Evolutionary conservation across 306 rosid species (phyloP).

Genomic region (Oxytropis ochrocephala): DNA sequence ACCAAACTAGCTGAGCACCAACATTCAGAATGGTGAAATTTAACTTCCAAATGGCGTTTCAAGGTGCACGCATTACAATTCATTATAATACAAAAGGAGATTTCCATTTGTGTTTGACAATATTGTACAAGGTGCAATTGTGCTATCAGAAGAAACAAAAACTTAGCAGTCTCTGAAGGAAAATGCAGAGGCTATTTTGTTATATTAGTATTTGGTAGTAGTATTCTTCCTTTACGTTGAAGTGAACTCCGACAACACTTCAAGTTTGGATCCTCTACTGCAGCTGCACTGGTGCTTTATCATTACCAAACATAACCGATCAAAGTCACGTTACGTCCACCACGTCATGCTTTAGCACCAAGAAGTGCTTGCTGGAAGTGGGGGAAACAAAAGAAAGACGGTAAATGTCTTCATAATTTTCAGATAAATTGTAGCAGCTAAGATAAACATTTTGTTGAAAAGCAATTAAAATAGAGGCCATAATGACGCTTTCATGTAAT

Average conservation of each 20-base stretch:
- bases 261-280: background rate
- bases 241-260: background rate
- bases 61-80: background rate
- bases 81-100: background rate
- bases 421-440: background rate
- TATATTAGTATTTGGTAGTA: background rate
- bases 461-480: background rate
- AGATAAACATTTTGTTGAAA: background rate
- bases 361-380: slow-evolving; percentile 30
- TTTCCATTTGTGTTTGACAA: slow-evolving; percentile 9
- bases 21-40: no score
- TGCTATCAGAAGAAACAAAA: slow-evolving; percentile 11
- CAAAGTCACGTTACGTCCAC: background rate
- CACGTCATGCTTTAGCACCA: slow-evolving; percentile 34
- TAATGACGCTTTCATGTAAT: background rate
- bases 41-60: background rate
- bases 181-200: background rate
- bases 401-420: background rate
- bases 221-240: slow-evolving; percentile 8
- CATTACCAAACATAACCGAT: slow-evolving; percentile 5
- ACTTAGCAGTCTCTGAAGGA: background rate
- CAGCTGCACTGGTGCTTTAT: no score
- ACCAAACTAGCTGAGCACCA: no score
- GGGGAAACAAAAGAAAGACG: background rate
- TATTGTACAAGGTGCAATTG: background rate